Base-by-base conservation (phyloP, 345 rosid species). In the Acer yangbiense region DNA sequence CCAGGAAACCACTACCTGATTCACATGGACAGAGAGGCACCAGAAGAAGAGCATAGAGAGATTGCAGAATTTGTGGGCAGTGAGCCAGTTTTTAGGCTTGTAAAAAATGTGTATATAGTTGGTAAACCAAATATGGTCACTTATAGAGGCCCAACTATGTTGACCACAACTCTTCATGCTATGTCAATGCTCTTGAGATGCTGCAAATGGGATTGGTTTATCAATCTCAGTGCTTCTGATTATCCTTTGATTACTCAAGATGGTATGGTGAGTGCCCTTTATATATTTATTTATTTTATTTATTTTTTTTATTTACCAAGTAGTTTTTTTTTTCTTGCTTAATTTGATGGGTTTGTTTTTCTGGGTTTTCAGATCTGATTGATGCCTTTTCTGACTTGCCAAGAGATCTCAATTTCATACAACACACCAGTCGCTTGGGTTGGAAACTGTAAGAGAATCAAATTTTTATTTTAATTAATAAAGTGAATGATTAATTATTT, bases 201-300 rank as follows among this genome's bases (percentile, higher is more conserved):
- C 80, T 88, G 93, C 87, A 83, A 86, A 72, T 93, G 99, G 98
- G 97, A 95, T 75, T 95, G 99, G 98, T 93, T 95, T 44, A 92
- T 95, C 18, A 95, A 95, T 82, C 97, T 95, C n/a, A 95, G 97
- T 84, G 96, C 99, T 79, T 95, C 98, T 79, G 98, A 95, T 81
- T 95, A 93, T 77, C 98, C 98, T 68, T 68, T 95, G 60, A 84
- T 91, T 5, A 93, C 97, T 81, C 97, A 92, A 92, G 99, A 95
- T 90, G 97, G 99, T 93, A 95, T 82, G 98, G 97, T 95, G 97
- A 95, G 98, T 95, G 89, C 12, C 79, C 17, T 72, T 66, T 65
- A 35, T 21, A 67, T 29, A 2, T 29, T 2, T 29, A 2, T 29
- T 29, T 29, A n/a, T n/a, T n/a, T n/a, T n/a, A n/a, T 29, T 25